Evolutionary conservation across 768 basidiomycete species (phyloP).

Genomic region (Piloderma croceum): DNA sequence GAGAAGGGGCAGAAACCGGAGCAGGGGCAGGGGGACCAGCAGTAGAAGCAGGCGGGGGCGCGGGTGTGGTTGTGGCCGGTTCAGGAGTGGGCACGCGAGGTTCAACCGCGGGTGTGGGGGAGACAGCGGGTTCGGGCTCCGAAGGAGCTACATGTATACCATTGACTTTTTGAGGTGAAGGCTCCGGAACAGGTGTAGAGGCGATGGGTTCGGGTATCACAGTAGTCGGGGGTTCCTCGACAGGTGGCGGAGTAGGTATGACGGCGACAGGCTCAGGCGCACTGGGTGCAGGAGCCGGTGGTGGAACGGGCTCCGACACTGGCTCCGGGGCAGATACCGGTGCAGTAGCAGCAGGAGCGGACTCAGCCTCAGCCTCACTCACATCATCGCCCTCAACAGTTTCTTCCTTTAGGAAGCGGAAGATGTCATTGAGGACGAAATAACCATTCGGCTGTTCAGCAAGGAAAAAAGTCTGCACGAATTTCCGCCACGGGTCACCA

Average conservation of each 20-base stretch:
- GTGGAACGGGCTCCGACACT: constrained; percentile 27
- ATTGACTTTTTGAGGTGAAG: not conserved
- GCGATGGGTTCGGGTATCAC: constrained; percentile 22
- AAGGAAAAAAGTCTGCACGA: constrained; percentile 99
- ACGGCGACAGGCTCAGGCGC: constrained; percentile 26
- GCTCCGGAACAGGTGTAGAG: constrained; percentile 24
- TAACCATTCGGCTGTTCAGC: constrained; percentile 99
- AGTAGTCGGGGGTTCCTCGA: constrained; percentile 15
- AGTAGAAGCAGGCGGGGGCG: constrained; percentile 22
- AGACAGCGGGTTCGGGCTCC: constrained; percentile 18
- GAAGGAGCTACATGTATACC: not conserved
- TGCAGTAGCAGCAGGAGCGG: constrained; percentile 32
- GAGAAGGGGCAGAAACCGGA: constrained; percentile 24
- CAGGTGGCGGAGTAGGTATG: constrained; percentile 16
- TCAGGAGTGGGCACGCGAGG: constrained; percentile 23
- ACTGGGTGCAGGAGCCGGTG: constrained; percentile 32
- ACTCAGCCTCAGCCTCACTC: constrained; percentile 39
- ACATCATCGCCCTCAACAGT: constrained; percentile 72
- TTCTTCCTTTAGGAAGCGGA: constrained; percentile 98
- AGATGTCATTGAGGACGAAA: constrained; percentile 99
- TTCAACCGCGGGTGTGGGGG: constrained; percentile 25
- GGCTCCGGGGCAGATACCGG: constrained; percentile 26
- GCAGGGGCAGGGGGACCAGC: constrained; percentile 24
- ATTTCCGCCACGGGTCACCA: constrained; percentile 91
- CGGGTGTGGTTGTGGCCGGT: constrained; percentile 20